Evolutionary conservation across 441 rosid genomes (phyloP), one percentile per base, ranked within the genome.

Genomic region (Adansonia gregorii): DNA sequence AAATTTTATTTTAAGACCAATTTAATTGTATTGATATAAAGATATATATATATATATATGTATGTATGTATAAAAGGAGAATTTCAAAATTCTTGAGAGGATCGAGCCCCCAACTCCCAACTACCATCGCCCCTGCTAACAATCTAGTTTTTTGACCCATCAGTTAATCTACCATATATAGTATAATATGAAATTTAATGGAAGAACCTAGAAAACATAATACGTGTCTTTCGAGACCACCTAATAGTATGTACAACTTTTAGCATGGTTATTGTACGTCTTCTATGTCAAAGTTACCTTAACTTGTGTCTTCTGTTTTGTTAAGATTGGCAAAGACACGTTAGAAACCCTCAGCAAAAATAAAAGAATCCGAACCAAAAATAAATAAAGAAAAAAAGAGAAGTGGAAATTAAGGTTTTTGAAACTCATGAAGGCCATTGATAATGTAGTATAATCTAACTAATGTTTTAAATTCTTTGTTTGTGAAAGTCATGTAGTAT

Each of bases 151-250:
- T 11, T 58, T 10, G 61, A 41, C 65, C 72, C 56, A 70, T 61
- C 10, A 69, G 15, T 60, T 58, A 61, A 76, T 71, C 81, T 59
- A 10, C 5, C 8, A 55, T 9, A 20, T 55, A 55, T n/a, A 55
- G 4, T 17, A 27, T 12, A 61, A 24, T 6, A 19, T 14, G 11
- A 6, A n/a, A 66, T 15, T 0, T 17, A 48, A 77, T 72, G 17
- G 71, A 81, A 79, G 63, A 74, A 75, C 81, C 76, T 20, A 76
- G 79, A 78, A 65, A 45, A 17, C 6, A 31, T 39, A 39, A 9
- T n/a, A 52, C 48, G 48, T 52, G 74, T 52, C 48, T 15, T 71
- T 52, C 48, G 35, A 8, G 9, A 52, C 27, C 31, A 52, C 48
- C 31, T 71, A 52, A 31, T 52, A 46, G 61, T 56, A 72, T 52